Percentiles rank a stretch among this genome's conserved stretches.
Evolutionary conservation across 2,329 filamentous ascomycete genomes (phyloP).

Genomic region (Colletotrichum eleusines): DNA sequence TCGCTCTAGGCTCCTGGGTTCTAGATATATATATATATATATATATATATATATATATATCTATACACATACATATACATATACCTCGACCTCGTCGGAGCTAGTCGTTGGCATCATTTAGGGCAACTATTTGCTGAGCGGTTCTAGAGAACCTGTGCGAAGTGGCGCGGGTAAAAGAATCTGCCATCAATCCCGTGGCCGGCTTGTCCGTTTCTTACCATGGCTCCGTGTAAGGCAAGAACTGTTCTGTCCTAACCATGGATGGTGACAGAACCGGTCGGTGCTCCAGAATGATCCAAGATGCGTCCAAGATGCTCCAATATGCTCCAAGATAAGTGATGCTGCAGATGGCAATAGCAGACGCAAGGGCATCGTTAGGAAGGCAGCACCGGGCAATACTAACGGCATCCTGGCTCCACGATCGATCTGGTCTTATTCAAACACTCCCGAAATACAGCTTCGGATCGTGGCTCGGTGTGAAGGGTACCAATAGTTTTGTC

Average conservation of each 20-base stretch:
- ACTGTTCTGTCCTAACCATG: too few relatives aligned
- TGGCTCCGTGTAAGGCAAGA: not conserved
- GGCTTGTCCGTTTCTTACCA: not conserved
- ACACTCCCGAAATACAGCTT: too few relatives aligned
- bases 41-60: too few relatives aligned
- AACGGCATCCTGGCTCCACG: not conserved
- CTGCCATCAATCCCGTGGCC: not conserved
- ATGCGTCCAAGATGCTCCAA: too few relatives aligned
- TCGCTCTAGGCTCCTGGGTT: not conserved
- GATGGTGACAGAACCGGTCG: not conserved
- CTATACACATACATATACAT: too few relatives aligned
- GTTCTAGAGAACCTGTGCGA: not conserved
- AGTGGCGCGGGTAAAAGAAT: not conserved
- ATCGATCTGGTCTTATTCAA: not conserved
- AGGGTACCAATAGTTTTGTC: not conserved
- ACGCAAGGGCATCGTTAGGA: not conserved
- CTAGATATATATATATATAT: too few relatives aligned
- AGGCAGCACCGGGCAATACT: not conserved
- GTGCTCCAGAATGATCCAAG: too few relatives aligned
- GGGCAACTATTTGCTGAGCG: not conserved
- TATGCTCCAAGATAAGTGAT: too few relatives aligned
- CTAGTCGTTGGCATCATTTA: too few relatives aligned
- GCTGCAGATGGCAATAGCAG: not conserved
- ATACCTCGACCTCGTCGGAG: not conserved
- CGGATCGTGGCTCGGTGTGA: not conserved